Evolutionary conservation across 2,329 filamentous ascomycete species (phyloP).

Genomic region (Hyphodiscus sp.): DNA sequence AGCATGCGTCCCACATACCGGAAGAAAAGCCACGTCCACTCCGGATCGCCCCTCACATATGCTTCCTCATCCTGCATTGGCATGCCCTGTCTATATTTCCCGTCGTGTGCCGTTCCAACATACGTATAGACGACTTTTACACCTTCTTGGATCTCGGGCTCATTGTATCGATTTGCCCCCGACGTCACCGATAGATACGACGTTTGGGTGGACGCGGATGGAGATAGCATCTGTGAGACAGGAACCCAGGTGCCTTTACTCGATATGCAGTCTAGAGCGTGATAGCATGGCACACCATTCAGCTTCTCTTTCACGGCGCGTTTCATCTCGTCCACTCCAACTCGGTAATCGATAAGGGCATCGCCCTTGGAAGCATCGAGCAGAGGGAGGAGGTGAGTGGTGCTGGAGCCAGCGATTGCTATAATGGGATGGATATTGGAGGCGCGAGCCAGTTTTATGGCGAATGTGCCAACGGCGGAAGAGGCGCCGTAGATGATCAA

Average conservation of each 20-base stretch:
- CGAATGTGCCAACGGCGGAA: slow-evolving; percentile 40
- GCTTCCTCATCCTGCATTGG: neutral
- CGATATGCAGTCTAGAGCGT: slow-evolving; percentile 19
- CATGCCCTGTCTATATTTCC: neutral
- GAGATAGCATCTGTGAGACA: slow-evolving; percentile 20
- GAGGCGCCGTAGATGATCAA: slow-evolving; percentile 22
- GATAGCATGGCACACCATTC: slow-evolving; percentile 5
- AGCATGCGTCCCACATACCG: neutral
- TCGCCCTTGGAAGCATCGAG: slow-evolving; percentile 45
- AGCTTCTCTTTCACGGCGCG: slow-evolving; percentile 8
- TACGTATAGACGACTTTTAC: neutral
- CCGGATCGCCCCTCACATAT: neutral
- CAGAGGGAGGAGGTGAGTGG: slow-evolving; percentile 38
- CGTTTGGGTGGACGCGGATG: slow-evolving; percentile 33
- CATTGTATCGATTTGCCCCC: slow-evolving; percentile 2
- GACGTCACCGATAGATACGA: slow-evolving; percentile 30
- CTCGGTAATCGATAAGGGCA: slow-evolving; percentile 46
- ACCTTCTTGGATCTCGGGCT: neutral
- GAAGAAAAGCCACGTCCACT: neutral
- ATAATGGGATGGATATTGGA: slow-evolving; percentile 52
- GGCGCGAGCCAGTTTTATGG: slow-evolving; percentile 41
- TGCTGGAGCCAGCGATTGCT: slow-evolving; percentile 43
- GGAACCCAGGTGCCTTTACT: slow-evolving; percentile 12
- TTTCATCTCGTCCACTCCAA: slow-evolving; percentile 36
- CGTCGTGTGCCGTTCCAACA: neutral